Percentiles rank a stretch among this genome's conserved stretches.
Conservation (phyloP, 345 rosid species). For the Rubroshorea leprosula region DNA sequence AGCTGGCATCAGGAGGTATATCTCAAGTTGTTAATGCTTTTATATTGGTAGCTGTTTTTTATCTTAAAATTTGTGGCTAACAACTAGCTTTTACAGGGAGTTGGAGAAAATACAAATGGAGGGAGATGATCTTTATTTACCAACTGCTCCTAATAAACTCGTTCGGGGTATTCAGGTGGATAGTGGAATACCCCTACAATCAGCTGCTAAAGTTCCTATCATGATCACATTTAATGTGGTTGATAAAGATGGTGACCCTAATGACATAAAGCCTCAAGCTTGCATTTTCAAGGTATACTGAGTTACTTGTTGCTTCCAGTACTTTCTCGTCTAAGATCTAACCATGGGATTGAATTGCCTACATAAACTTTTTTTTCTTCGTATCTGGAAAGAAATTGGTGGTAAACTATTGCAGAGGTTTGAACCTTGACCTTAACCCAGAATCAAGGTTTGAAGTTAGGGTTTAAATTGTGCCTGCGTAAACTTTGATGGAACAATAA, state of each 20-base stretch:
- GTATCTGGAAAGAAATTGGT: too few species aligned
- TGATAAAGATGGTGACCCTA: conserved; percentile 69
- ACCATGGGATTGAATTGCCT: neutral
- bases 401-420: too few species aligned
- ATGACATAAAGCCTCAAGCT: conserved; percentile 74
- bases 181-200: conserved; percentile 97
- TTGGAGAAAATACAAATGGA: conserved; percentile 86
- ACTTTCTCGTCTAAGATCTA: neutral
- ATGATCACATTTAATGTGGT: conserved; percentile 88
- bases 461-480: too few species aligned
- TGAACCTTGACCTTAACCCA: too few species aligned
- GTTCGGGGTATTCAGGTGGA: conserved; percentile 83
- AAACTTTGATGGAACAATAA: too few species aligned
- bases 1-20: conserved; percentile 87
- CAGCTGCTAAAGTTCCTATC: conserved; percentile 98
- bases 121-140: conserved; percentile 88
- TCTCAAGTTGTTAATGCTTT: conserved; percentile 9
- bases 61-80: conserved; percentile 14
- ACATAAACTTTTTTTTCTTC: neutral
- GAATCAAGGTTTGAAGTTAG: too few species aligned
- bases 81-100: conserved; percentile 47
- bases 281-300: conserved; percentile 86
- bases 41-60: neutral
- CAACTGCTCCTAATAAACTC: conserved; percentile 89
- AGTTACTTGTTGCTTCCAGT: neutral